Base-by-base conservation (phyloP, 1,284 basidiomycete species). In the Hypsizygus ulmarius region DNA sequence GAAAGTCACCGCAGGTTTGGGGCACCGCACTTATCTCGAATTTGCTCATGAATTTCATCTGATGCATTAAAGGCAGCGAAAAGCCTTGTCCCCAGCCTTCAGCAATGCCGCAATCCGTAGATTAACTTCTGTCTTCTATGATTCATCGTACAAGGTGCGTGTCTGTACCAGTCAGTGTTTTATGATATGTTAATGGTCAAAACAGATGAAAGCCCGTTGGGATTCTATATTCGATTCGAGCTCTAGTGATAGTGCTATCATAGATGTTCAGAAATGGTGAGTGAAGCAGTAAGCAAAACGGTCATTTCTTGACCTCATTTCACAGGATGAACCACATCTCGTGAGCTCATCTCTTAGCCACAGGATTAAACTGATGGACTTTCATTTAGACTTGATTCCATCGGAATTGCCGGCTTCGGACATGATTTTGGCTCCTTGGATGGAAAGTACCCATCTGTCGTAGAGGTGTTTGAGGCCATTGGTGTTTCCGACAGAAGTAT, bases 221-320 rank as follows among this genome's bases (percentile, higher is more conserved):
- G 79, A 84, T 25, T 54, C 62, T 1, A 55, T 70, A 16, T 55
- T 83, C 0, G 73, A 76, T 15, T 55, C 68, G 0, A 55, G 46
- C 1, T 35, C 60, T 3, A 55, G 56, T 0, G 62, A 65, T 10
- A 68, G 62, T 33, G 62, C 60, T 0, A 49, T 76, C 7, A 78
- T 84, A 18, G 78, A 84, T 18, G 78, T 84, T 4, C 74, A 83
- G 55, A 60, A 64, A 49, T 81, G 77, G 79, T 79, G 49, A 4
- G 71, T 62, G n/a, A 12, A 21, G 14, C 12, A 25, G 27, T 15
- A 10, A 29, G 1, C n/a, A 30, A 25, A 39, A 27, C 15, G n/a
- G 29, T 25, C 11, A 35, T 21, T 25, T 7, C 21, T 25, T 25
- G 21, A 25, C 30, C 11, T 39, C 25, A 43, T 50, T 33, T 14